Percentiles rank a stretch among this genome's conserved stretches.
These are phyloP conservation scores for Cocos nucifera DNA, from an alignment of 176 grass and related monocot genomes.

Conservation along the genomic window DNA sequence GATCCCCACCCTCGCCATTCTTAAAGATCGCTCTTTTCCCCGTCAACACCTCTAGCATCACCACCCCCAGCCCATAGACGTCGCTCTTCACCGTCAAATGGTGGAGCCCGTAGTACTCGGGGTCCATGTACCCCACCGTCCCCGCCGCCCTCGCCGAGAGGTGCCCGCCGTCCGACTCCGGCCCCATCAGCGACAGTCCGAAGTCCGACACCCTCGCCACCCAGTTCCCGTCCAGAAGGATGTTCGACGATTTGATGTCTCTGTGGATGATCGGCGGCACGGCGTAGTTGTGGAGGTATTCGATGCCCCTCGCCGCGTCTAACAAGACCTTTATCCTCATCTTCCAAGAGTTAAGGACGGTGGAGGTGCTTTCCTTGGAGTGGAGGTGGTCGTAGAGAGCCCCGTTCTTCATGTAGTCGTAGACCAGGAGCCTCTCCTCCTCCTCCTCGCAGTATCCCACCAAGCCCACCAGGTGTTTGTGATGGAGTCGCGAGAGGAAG, in stretches of 20 bases:
- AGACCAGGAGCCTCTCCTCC: constrained; percentile 79
- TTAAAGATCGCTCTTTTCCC: constrained; percentile 72
- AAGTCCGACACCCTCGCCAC: constrained; percentile 88
- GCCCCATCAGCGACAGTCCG: constrained; percentile 62
- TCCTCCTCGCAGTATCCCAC: constrained; percentile 80
- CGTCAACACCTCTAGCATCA: constrained; percentile 78
- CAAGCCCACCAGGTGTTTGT: constrained; percentile 84
- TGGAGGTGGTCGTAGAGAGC: constrained; percentile 90
- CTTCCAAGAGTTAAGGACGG: constrained; percentile 61
- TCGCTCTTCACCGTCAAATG: constrained; percentile 93
- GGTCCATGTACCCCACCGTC: constrained; percentile 99
- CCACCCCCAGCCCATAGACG: constrained; percentile 84
- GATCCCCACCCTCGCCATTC: constrained; percentile 40
- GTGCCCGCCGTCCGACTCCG: constrained; percentile 20
- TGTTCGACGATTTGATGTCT: constrained; percentile 98
- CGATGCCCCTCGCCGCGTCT: constrained; percentile 78
- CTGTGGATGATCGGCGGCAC: constrained; percentile 97
- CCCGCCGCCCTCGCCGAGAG: constrained; percentile 52
- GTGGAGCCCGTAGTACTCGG: constrained; percentile 87
- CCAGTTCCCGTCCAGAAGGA: constrained; percentile 62
- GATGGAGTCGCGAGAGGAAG: constrained; percentile 81
- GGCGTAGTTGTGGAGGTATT: constrained; percentile 95
- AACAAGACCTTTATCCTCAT: constrained; percentile 65
- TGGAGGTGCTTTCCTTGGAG: constrained; percentile 23
- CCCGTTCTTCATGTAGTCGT: constrained; percentile 97